phyloP scores from a whole-genome alignment of 73 alveolate genomes.

The Paramecium primaurelia region DNA sequence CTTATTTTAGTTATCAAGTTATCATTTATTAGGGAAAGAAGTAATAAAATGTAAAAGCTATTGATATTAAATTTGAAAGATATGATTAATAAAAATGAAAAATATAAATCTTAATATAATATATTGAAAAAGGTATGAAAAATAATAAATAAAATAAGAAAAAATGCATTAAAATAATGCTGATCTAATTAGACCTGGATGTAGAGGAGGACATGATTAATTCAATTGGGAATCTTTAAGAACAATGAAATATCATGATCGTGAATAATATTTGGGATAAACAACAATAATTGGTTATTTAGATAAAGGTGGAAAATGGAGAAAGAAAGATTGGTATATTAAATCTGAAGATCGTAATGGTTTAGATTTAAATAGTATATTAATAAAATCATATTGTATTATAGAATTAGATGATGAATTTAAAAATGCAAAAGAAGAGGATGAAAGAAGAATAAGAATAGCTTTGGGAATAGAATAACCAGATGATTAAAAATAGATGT shows the following conservation, averaged over 20 bases:
- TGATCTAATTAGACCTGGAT: conserved; percentile 87
- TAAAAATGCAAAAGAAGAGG: conserved; percentile 53
- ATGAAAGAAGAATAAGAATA: conserved; percentile 60
- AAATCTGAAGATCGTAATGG: conserved; percentile 49
- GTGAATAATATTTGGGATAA: conserved; percentile 95
- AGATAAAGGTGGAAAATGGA: conserved; percentile 99
- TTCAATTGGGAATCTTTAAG: conserved; percentile 98
- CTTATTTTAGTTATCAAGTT: neutral
- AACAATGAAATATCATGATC: conserved; percentile 86
- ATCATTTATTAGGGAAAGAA: conserved; percentile 25
- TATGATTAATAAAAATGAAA: neutral
- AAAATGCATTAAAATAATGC: conserved; percentile 45
- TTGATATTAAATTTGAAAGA: conserved; percentile 19
- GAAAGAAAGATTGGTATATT: conserved; percentile 94
- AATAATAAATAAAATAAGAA: neutral
- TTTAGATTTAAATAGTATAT: conserved; percentile 1
- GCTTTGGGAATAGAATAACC: conserved; percentile 63
- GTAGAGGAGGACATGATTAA: conserved; percentile 97
- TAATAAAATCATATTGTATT: neutral
- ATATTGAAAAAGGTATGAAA: neutral
- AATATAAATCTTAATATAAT: neutral
- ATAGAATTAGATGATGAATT: conserved; percentile 49
- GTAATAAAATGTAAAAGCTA: conserved; percentile 13
- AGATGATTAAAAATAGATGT: conserved; percentile 44
- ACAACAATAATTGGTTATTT: conserved; percentile 90